Evolutionary conservation across 306 rosid species (phyloP), one percentile per base, ranked within the genome.

Genomic region (Cicer chorassanicum): DNA sequence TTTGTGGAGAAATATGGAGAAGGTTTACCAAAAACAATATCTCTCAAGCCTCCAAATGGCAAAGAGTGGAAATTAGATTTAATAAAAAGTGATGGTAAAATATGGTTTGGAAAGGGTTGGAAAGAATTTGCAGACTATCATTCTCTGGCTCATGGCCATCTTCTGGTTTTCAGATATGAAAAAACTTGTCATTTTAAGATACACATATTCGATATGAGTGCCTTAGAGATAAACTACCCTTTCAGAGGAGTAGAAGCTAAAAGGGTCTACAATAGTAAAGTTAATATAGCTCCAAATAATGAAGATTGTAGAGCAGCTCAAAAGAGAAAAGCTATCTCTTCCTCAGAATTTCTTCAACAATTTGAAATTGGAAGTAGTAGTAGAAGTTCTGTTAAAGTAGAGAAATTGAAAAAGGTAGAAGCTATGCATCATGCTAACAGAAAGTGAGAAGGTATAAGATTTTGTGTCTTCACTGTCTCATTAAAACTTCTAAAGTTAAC

Each of bases 31-130:
- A 16, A 70, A 9, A 18, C n/a, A 6, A 34, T 74, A 18, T 36
- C 44, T 42, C 82, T 85, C 9, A 70, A 77, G 62, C 72, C 78
- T 63, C 80, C 85, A 14, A 69, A 66, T 74, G 81, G 82, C 15
- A 65, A 10, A 2, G 34, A 36, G 11, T 82, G 87, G 85, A 69
- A 76, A 74, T 8, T 86, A 14, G 59, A 59, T 15, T 48, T 86
- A 71, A 64, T 21, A 3, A 85, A 69, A 21, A 3, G 11, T 12
- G 68, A 56, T 43, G 81, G 70, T 5, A 72, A 54, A 10, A 42
- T 80, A 1, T 82, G 85, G 79, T 49, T 86, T 9, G 55, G 73
- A 16, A 69, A 65, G 24, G 87, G 87, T 55, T 86, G 85, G 87
- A 53, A 51, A 50, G 83, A 86, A 56, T 82, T 82, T 60, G 45